These are phyloP conservation scores for Microcyclospora tardicrescens DNA, from an alignment of 2,329 filamentous ascomycete genomes.

Conservation along the genomic window DNA sequence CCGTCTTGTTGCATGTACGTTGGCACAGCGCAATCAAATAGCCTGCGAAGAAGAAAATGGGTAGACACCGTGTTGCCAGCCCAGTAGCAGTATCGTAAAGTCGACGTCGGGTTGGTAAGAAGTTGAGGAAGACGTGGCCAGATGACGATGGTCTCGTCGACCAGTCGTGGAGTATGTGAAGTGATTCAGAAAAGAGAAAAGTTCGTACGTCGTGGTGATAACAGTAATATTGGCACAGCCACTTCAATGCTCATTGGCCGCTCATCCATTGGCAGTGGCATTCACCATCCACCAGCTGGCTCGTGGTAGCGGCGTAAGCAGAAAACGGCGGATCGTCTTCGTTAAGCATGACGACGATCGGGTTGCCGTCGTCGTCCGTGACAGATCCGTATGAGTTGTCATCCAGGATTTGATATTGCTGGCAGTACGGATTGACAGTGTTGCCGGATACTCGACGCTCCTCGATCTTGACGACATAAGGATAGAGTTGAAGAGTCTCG, in stretches of 20 bases:
- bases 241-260: constrained; percentile 2
- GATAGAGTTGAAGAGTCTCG: constrained; percentile 17
- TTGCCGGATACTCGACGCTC: constrained; percentile 43
- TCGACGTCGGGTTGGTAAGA: too few species aligned
- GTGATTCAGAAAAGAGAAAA: too few species aligned
- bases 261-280: constrained; percentile 27
- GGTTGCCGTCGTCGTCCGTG: constrained; percentile 21
- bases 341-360: constrained; percentile 27
- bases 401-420: constrained; percentile 48
- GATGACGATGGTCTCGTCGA: too few species aligned
- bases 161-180: too few species aligned
- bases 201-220: too few species aligned
- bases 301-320: constrained; percentile 11
- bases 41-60: too few species aligned
- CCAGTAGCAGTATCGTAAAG: too few species aligned
- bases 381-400: constrained; percentile 33
- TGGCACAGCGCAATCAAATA: too few species aligned
- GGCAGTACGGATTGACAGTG: constrained; percentile 44
- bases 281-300: constrained; percentile 11
- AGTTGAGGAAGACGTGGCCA: too few species aligned
- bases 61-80: too few species aligned
- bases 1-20: too few species aligned
- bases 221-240: too few species aligned
- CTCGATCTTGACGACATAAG: constrained; percentile 52
- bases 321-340: constrained; percentile 27